Evolutionary conservation across 2,329 filamentous ascomycete genomes (phyloP).

Genomic region (Penicillium crustosum): DNA sequence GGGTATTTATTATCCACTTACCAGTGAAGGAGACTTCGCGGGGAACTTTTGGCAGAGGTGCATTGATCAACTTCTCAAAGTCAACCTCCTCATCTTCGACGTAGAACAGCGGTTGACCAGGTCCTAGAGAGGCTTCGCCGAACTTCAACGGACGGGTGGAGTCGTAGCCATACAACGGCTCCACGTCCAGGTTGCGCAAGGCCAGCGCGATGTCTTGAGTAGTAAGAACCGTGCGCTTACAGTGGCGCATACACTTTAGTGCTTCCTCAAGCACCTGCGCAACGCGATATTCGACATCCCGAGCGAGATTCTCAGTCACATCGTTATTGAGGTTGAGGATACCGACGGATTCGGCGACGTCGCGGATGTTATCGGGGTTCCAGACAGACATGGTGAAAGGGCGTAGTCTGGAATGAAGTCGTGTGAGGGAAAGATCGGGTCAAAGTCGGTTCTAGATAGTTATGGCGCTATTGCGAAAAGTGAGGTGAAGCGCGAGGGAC

Average conservation of each 20-base stretch:
- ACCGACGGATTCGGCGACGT: constrained; percentile 94
- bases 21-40: constrained; percentile 89
- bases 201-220: constrained; percentile 89
- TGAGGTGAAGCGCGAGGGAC: background rate
- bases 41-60: constrained; percentile 89
- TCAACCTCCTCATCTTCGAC: constrained; percentile 98
- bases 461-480: constrained; percentile 2
- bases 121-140: constrained; percentile 89
- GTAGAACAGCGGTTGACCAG: constrained; percentile 92
- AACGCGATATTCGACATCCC: constrained; percentile 94
- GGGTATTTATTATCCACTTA: constrained; percentile 42
- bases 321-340: constrained; percentile 80
- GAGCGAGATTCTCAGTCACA: constrained; percentile 79
- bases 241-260: constrained; percentile 92
- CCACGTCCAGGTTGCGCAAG: constrained; percentile 81
- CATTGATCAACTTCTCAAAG: constrained; percentile 98
- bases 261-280: constrained; percentile 92
- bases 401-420: background rate
- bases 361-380: constrained; percentile 94
- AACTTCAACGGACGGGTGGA: constrained; percentile 84
- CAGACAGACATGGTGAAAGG: constrained; percentile 64
- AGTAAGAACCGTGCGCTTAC: constrained; percentile 79
- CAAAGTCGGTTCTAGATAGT: background rate
- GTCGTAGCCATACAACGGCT: constrained; percentile 95
- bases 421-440: constrained; percentile 6